Conservation (phyloP, 2,329 filamentous ascomycete genomes). For the Colletotrichum falcatum region DNA sequence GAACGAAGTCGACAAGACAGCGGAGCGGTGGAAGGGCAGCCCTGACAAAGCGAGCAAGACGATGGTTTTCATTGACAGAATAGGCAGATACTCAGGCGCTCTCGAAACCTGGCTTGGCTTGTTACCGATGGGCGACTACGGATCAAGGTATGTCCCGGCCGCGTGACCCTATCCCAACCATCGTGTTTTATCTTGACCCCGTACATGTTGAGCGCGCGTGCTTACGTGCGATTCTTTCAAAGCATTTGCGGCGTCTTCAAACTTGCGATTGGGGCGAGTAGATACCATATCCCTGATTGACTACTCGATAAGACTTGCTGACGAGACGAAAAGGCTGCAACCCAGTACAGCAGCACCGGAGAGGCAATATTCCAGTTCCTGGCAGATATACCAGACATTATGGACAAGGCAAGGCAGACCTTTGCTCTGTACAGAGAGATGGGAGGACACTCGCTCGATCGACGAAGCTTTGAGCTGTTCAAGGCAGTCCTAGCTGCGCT, state of each 20-base stretch:
- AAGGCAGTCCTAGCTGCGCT: neutral
- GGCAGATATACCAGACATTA: neutral
- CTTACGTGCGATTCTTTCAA: neutral
- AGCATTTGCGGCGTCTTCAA: neutral
- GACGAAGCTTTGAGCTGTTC: neutral
- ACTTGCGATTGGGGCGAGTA: neutral
- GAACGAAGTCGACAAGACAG: neutral
- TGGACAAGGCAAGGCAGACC: neutral
- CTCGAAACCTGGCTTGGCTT: neutral
- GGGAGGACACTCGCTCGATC: neutral
- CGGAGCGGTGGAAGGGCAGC: neutral
- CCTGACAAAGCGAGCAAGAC: neutral
- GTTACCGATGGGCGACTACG: neutral
- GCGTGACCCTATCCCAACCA: neutral
- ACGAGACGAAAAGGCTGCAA: neutral
- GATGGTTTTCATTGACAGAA: neutral
- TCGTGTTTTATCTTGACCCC: neutral
- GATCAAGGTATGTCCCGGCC: neutral
- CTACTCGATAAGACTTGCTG: neutral
- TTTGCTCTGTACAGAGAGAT: neutral
- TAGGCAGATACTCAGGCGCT: neutral
- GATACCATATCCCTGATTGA: neutral
- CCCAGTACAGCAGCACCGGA: neutral
- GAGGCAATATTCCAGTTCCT: neutral
- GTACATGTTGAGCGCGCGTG: fast-evolving